Base-by-base conservation (phyloP, 495 filamentous ascomycete genomes). In the Tetracladium marchalianum region DNA sequence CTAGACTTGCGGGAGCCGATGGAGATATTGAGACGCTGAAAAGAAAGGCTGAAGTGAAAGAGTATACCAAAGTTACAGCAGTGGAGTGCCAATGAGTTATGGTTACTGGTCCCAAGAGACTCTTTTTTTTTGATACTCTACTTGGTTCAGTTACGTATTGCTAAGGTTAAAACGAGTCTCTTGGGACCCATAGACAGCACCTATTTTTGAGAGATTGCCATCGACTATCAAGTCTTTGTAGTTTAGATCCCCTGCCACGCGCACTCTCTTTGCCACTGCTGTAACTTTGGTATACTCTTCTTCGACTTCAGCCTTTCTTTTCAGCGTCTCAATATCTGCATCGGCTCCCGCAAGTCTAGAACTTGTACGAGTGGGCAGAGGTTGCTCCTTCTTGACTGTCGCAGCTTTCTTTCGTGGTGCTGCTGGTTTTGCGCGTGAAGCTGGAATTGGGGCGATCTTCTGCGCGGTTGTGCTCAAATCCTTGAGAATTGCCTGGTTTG, bases 301-400 rank as follows among this genome's bases (percentile, higher is more conserved):
- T 34, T 90, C 79, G 3, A 87, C 79, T 44, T 92, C 86, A 0
- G 76, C 76, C 59, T 93, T 93, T 50, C 87, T 75, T 61, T 92
- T 93, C 10, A 81, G 78, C 15, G 77, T 72, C 46, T 85, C 80
- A 40, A 81, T 82, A 52, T 66, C 63, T 5, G 66, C 59, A 44
- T 66, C 65, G 6, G 70, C 52, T 0, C 72, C 71, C 1, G 73
- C 71, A 0, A 76, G 54, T 10, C 74, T 61, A 22, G 70, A 71
- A 53, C 74, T 78, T 44, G 69, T 68, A 11, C 74, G 66, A 18
- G 72, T 75, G 3, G 64, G 44, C 18, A 61, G 60, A 11, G 48
- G 22, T 9, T 41, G 31, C 40, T 69, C 62, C 18, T 52, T 51
- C 39, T 60, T 47, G n/a, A 61, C 53, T 1, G 60, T 51, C 13